Percentiles rank a stretch among this genome's conserved stretches.
phyloP scores from a whole-genome alignment of 225 moss, liverwort and hornwort species.

The Polytrichum commune region DNA sequence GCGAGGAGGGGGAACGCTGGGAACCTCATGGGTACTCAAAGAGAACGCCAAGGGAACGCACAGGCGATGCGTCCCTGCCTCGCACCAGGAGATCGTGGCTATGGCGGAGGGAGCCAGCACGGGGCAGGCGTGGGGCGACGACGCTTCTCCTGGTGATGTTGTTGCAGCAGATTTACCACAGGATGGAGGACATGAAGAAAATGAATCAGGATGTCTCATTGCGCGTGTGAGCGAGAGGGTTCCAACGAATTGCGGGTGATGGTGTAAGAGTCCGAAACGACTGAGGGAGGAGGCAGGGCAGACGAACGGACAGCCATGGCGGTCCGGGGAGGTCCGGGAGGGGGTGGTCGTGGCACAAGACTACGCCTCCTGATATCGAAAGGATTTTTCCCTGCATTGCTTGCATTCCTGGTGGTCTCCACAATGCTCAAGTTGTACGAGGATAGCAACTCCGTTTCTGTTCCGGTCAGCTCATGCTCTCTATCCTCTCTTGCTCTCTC shows the following conservation, averaged over 20 bases:
- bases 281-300: not conserved
- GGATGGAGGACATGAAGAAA: too few relatives aligned
- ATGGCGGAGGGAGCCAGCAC: too few relatives aligned
- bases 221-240: not conserved
- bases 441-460: conserved; percentile 19
- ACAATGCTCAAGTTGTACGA: conserved; percentile 39
- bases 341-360: conserved; percentile 29
- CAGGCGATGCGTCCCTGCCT: too few relatives aligned
- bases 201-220: not conserved
- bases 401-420: conserved; percentile 31
- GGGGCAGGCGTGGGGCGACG: too few relatives aligned
- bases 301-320: not conserved
- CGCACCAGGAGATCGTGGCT: too few relatives aligned
- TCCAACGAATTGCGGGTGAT: not conserved
- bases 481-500: not conserved
- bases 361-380: conserved; percentile 30
- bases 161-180: too few relatives aligned
- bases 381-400: conserved; percentile 34
- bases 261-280: not conserved
- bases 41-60: too few relatives aligned
- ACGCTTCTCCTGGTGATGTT: too few relatives aligned
- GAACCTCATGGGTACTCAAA: too few relatives aligned
- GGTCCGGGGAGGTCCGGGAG: conserved; percentile 35
- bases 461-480: conserved; percentile 36
- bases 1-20: too few relatives aligned